Evolutionary conservation across 108 stramenopile genomes (phyloP).

Genomic region (Fistulifera solaris): DNA sequence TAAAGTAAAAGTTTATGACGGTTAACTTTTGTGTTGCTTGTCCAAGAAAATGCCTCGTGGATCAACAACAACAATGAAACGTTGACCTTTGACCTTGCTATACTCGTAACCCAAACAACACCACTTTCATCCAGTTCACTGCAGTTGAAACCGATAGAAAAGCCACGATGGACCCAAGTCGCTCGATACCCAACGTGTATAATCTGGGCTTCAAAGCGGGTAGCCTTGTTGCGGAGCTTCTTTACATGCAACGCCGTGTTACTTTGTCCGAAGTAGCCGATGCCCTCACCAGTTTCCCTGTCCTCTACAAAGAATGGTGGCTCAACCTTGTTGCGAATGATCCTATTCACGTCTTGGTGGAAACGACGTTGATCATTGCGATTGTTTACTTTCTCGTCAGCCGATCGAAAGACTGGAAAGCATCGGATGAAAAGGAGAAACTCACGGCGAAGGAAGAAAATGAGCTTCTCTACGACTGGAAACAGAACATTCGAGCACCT

Average conservation of each 20-base stretch:
- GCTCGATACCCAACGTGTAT: constrained; percentile 19
- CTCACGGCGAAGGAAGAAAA: constrained; percentile 53
- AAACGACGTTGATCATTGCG: constrained; percentile 83
- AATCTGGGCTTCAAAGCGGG: constrained; percentile 15
- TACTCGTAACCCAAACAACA: no score
- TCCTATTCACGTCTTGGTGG: constrained; percentile 91
- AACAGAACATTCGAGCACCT: constrained; percentile 52
- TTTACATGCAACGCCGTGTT: neutral
- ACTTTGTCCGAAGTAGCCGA: neutral
- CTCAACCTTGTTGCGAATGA: constrained; percentile 59
- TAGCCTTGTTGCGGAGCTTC: constrained; percentile 3
- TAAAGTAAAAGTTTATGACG: no score
- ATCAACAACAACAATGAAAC: no score
- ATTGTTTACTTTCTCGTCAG: constrained; percentile 75
- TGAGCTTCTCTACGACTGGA: constrained; percentile 88
- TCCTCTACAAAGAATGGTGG: constrained; percentile 76
- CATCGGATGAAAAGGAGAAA: constrained; percentile 34
- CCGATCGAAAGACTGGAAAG: constrained; percentile 40
- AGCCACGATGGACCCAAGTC: constrained; percentile 3
- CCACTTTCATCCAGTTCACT: no score
- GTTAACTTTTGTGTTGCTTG: no score
- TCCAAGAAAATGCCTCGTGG: no score
- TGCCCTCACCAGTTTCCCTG: constrained; percentile 24
- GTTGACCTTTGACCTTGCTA: no score
- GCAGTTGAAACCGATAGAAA: neutral